Percentiles rank a stretch among this genome's conserved stretches.
These are phyloP conservation scores for Starmerella potacharoeniae DNA, from an alignment of 805 yeast genomes.

Conservation along the genomic window DNA sequence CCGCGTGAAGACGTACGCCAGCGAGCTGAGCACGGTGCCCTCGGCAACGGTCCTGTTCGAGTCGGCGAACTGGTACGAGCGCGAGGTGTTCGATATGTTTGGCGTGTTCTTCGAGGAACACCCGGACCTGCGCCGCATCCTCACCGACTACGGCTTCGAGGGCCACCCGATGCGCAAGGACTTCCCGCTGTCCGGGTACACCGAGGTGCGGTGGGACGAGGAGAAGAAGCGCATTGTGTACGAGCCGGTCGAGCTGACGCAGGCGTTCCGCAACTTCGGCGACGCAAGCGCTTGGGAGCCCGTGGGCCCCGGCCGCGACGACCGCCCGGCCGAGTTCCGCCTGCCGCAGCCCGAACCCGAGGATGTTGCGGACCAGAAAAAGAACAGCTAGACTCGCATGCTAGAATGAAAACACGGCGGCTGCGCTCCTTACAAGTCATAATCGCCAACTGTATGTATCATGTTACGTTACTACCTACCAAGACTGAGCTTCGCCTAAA, in stretches of 20 bases:
- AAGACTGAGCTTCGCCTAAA: background rate
- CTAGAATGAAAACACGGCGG: background rate
- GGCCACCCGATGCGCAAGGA: conserved; percentile 88
- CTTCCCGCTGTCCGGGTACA: conserved; percentile 86
- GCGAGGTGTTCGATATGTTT: conserved; percentile 79
- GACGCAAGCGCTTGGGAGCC: conserved; percentile 89
- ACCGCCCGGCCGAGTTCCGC: conserved; percentile 68
- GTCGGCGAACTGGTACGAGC: conserved; percentile 85
- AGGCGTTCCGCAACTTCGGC: conserved; percentile 86
- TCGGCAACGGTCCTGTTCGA: conserved; percentile 57
- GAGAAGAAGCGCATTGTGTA: conserved; percentile 82
- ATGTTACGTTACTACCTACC: background rate
- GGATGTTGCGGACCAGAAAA: conserved; percentile 36
- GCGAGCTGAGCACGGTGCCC: conserved; percentile 73
- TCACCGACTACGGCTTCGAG: conserved; percentile 87
- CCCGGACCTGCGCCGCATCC: conserved; percentile 78
- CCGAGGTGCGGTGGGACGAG: conserved; percentile 81
- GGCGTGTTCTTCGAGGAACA: conserved; percentile 83
- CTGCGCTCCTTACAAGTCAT: background rate
- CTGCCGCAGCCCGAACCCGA: conserved; percentile 77
- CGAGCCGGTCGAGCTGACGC: conserved; percentile 83
- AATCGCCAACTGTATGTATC: background rate
- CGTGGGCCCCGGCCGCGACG: conserved; percentile 76
- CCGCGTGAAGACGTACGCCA: conserved; percentile 79
- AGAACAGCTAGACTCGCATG: conserved; percentile 3